Base-by-base conservation (phyloP, 2,329 filamentous ascomycete genomes). In the Xylaria digitata region DNA sequence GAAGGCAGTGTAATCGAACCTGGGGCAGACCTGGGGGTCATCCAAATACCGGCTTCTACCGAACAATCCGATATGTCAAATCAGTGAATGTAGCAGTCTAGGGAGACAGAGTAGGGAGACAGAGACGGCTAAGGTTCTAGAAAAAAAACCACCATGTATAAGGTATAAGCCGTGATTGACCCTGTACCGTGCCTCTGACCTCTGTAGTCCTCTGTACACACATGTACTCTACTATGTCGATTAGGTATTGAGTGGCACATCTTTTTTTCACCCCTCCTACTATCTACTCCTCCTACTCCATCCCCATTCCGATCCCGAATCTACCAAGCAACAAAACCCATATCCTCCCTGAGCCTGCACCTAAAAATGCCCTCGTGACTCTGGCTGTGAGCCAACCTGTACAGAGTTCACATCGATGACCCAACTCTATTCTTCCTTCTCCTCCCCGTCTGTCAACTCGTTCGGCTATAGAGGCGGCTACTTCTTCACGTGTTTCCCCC, bases 301-400 rank as follows among this genome's bases (percentile, higher is more conserved):
- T 48, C 42, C 30, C 43, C 26, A 53, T 55, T 34, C 49, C 54
- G 54, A 66, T 59, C 42, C 62, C 66, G 23, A 65, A 61, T 59
- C n/a, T 46, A 68, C 26, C 26, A 26, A 26, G 65, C 65, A 67
- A 65, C 37, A 63, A 45, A 65, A 40, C 56, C 50, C 40, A 46
- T 59, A 40, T 61, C 21, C 26, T 30, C 60, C 57, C 61, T 61
- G 65, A 54, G 61, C 48, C 52, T 67, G 61, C 65, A 37, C 57
- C 61, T 67, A 65, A 68, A 63, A 59, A 62, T 65, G 66, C 15
- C 66, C 66, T 65, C 62, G 66, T 68, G 66, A 68, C 66, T 68
- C 53, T n/a, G n/a, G 49, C 9, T 45, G 32, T 60, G 46, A 55
- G 55, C 50, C 62, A 43, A 50, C 46, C 49, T 45, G 5, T 37